These are phyloP conservation scores for Filosporella fistucella DNA, from an alignment of 495 filamentous ascomycete genomes.

Conservation along the genomic window DNA sequence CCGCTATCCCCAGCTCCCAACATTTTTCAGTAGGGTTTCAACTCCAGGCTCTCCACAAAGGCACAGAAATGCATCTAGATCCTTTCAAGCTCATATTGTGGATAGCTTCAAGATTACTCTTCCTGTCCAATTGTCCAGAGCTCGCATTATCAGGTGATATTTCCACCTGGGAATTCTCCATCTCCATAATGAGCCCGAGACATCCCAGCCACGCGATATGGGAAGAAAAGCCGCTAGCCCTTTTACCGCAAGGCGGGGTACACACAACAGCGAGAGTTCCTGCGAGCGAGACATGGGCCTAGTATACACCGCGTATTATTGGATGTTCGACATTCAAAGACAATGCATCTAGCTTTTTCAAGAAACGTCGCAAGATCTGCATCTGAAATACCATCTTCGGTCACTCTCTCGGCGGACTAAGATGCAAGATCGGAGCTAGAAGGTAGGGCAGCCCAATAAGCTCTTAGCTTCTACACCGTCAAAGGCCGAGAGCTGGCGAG, in stretches of 20 bases:
- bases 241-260: background rate
- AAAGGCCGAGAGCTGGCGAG: background rate
- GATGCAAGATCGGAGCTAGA: too few species aligned
- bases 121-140: too few species aligned
- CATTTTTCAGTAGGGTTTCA: too few species aligned
- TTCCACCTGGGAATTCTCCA: constrained; percentile 2
- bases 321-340: background rate
- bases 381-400: constrained; percentile 4
- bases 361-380: constrained; percentile 1
- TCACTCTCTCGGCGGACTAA: constrained; percentile 4
- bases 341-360: background rate
- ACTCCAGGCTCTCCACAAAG: too few species aligned
- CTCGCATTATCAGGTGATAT: too few species aligned
- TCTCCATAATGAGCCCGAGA: constrained; percentile 13
- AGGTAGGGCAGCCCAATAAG: background rate
- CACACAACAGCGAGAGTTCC: constrained; percentile 10
- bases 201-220: background rate
- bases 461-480: background rate
- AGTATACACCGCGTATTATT: background rate
- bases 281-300: background rate
- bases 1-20: too few species aligned
- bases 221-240: background rate
- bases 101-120: too few species aligned
- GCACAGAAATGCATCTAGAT: too few species aligned
- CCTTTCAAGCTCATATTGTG: too few species aligned